Evolutionary conservation across 1,139 yeast species (phyloP).

Genomic region (Saccharomyces hybrid): DNA sequence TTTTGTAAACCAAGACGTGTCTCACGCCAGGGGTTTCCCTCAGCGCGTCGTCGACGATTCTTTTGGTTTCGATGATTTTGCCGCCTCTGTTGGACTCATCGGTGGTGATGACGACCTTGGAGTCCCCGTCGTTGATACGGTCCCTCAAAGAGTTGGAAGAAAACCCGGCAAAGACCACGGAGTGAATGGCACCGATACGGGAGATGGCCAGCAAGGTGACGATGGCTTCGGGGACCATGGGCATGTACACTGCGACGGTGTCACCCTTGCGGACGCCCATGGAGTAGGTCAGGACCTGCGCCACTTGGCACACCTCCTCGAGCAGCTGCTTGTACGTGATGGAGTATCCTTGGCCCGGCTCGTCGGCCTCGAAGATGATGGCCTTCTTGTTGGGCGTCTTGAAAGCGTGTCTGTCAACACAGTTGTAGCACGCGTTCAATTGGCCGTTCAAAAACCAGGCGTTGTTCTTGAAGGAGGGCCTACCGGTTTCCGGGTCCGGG

Average conservation of each 20-base stretch:
- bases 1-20: constrained; percentile 62
- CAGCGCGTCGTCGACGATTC: constrained; percentile 75
- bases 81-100: constrained; percentile 82
- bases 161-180: constrained; percentile 81
- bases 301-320: constrained; percentile 60
- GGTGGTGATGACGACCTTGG: constrained; percentile 65
- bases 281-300: constrained; percentile 52
- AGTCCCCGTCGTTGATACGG: constrained; percentile 70
- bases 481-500: constrained; percentile 39
- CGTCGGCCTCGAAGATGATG: constrained; percentile 76
- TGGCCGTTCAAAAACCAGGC: constrained; percentile 77
- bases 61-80: constrained; percentile 72
- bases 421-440: constrained; percentile 68
- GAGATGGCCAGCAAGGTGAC: constrained; percentile 65
- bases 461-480: constrained; percentile 51
- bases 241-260: constrained; percentile 77
- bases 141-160: constrained; percentile 68
- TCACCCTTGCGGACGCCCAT: constrained; percentile 75
- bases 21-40: constrained; percentile 59
- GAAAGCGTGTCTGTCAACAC: constrained; percentile 75
- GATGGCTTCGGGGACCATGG: constrained; percentile 80
- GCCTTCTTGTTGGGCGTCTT: constrained; percentile 65
- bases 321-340: constrained; percentile 67
- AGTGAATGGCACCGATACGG: constrained; percentile 75
- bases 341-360: constrained; percentile 53